phyloP scores from a whole-genome alignment of 495 filamentous ascomycete genomes.

The Trichocladium antarcticum region DNA sequence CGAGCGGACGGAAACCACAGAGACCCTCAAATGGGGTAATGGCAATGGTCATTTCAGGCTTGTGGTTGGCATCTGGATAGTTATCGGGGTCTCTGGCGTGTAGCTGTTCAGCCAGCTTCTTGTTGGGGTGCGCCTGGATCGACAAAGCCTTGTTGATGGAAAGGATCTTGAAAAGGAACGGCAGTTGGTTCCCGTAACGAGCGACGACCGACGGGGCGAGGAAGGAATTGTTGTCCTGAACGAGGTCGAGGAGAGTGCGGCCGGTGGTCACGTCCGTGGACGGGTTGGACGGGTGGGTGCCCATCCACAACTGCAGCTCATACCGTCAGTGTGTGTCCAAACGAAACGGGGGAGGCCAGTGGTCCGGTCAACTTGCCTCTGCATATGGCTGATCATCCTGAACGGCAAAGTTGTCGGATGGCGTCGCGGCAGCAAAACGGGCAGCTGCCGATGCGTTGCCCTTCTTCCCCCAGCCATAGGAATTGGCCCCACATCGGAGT shows the following conservation, averaged over 20 bases:
- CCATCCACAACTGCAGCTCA: slow-evolving; percentile 87
- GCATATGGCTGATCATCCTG: slow-evolving; percentile 79
- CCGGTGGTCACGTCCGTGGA: slow-evolving; percentile 79
- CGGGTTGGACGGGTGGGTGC: slow-evolving; percentile 89
- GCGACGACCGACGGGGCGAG: slow-evolving; percentile 59
- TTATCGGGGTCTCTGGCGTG: slow-evolving; percentile 81
- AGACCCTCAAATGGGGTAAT: slow-evolving; percentile 92
- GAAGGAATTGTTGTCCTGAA: slow-evolving; percentile 76
- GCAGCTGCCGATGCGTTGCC: slow-evolving; percentile 70
- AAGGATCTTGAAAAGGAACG: slow-evolving; percentile 95
- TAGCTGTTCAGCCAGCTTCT: slow-evolving; percentile 84
- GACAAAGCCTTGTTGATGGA: slow-evolving; percentile 88
- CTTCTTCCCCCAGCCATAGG: slow-evolving; percentile 97
- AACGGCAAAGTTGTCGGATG: slow-evolving; percentile 57
- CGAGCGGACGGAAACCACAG: slow-evolving; percentile 84
- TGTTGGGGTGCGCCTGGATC: slow-evolving; percentile 97
- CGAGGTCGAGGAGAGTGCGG: slow-evolving; percentile 78
- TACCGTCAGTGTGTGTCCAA: slow-evolving; percentile 1
- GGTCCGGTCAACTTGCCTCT: slow-evolving; percentile 45
- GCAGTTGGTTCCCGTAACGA: slow-evolving; percentile 52
- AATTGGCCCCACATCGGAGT: slow-evolving; percentile 93
- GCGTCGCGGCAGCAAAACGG: slow-evolving; percentile 66
- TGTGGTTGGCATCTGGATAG: slow-evolving; percentile 99
- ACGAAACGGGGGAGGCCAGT: too few relatives aligned
- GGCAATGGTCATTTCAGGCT: slow-evolving; percentile 98